Evolutionary conservation across 2,329 filamentous ascomycete genomes (phyloP), one percentile per base, ranked within the genome.

Genomic region (Drechmeria coniospora): DNA sequence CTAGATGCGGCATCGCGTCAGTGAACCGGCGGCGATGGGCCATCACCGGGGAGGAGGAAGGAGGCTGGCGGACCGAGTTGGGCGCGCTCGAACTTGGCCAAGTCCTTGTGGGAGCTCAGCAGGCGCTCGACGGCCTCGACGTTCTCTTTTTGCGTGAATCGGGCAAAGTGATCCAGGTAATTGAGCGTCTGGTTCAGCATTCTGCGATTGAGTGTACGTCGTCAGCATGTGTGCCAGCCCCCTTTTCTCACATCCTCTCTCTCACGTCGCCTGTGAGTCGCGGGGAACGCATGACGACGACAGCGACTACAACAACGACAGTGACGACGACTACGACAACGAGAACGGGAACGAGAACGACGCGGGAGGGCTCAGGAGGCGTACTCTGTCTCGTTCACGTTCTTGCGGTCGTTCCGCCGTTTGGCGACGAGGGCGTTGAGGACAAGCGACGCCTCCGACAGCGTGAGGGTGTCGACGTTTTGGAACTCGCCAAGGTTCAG

Each of bases 61-160:
- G n/a, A 4, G 9, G 23, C 7, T 3, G 17, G 26, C 64, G 34
- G 62, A 86, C 84, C 87, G 37, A 95, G 65, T 58, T 94, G 83
- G 24, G 83, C 86, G 44, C 83, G 73, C 66, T 98, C 90, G 50
- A 95, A 95, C 51, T 84, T 80, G 45, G 82, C 80, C 42, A 98
- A 61, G 49, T 83, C 74, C 37, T 74, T 72, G 47, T 83, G 79
- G 32, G 77, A 70, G 40, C 79, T 79, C 37, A 94, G 67, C 42
- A 94, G 62, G 33, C 82, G 74, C 56, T 92, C 84, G 18, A 95
- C 83, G n/a, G 83, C 81, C 57, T 93, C 81, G 47, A 93, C 80
- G 40, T 90, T 90, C 53, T 92, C 82, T 52, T 87, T 84, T 45
- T 86, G 76, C 59, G 93, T 92, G 68, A 95, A 95, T 20, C 90